Evolutionary conservation across 768 basidiomycete species (phyloP).

Genomic region (Russula brevipes): DNA sequence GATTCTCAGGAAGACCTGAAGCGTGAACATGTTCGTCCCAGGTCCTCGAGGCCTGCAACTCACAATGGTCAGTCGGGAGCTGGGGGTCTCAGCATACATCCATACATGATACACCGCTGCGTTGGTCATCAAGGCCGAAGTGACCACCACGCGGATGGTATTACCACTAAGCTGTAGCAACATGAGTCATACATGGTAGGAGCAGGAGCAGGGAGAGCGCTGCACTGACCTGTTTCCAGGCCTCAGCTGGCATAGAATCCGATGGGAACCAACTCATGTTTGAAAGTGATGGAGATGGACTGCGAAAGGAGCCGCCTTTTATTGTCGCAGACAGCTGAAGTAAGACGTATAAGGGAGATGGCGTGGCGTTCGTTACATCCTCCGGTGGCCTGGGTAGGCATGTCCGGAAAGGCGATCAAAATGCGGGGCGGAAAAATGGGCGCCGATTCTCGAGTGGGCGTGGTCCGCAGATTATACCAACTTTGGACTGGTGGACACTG

Average conservation of each 20-base stretch:
- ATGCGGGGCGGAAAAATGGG: conserved; percentile 2
- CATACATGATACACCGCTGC: conserved; percentile 22
- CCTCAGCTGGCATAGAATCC: conserved; percentile 12
- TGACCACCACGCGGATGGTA: conserved; percentile 14
- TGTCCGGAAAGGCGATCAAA: conserved; percentile 18
- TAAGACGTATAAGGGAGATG: background rate
- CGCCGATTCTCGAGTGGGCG: background rate
- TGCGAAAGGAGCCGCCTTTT: conserved; percentile 9
- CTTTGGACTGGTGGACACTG: background rate
- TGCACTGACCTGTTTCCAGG: conserved; percentile 15
- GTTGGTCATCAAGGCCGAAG: conserved; percentile 19
- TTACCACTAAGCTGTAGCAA: conserved; percentile 12
- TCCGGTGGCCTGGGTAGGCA: conserved; percentile 2
- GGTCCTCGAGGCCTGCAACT: conserved; percentile 15
- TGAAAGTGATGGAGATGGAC: conserved; percentile 5
- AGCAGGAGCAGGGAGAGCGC: background rate
- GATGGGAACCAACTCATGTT: conserved; percentile 22
- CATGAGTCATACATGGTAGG: background rate
- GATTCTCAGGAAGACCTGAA: conserved; percentile 19
- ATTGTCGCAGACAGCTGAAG: background rate
- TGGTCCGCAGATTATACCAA: conserved; percentile 1
- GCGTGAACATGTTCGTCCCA: conserved; percentile 21
- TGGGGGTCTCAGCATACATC: background rate
- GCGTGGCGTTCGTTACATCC: conserved; percentile 9
- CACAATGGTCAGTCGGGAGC: background rate